These are phyloP conservation scores for Ampelomyces quisqualis DNA, from an alignment of 2,329 filamentous ascomycete genomes.

Conservation along the genomic window DNA sequence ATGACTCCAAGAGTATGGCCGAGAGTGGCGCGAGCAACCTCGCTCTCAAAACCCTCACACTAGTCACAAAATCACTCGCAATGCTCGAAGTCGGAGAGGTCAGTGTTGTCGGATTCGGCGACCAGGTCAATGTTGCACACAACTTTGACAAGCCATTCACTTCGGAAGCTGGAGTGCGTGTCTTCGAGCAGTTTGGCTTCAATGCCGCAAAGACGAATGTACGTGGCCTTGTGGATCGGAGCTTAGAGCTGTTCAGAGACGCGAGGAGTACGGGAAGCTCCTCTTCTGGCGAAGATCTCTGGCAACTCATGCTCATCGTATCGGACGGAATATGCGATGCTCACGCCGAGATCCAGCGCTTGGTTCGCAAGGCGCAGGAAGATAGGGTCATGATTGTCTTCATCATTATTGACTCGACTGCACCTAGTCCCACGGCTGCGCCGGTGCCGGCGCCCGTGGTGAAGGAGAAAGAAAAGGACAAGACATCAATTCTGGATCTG, in stretches of 20 bases:
- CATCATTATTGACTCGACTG: conserved; percentile 78
- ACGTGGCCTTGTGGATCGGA: conserved; percentile 70
- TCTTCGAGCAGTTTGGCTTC: conserved; percentile 84
- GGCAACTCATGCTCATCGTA: conserved; percentile 92
- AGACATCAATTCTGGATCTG: conserved; percentile 78
- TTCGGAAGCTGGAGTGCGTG: conserved; percentile 75
- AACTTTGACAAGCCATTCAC: conserved; percentile 81
- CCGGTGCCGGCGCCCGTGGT: conserved; percentile 22
- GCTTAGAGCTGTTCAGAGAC: conserved; percentile 76
- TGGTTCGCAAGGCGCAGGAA: conserved; percentile 85
- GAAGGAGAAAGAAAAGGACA: conserved; percentile 54
- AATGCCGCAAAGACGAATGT: conserved; percentile 85
- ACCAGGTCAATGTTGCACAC: conserved; percentile 80
- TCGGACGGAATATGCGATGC: conserved; percentile 92
- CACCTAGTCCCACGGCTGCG: conserved; percentile 14
- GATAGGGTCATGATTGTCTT: conserved; percentile 98
- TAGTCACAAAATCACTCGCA: conserved; percentile 80
- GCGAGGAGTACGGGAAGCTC: conserved; percentile 63
- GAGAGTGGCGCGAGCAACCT: conserved; percentile 74
- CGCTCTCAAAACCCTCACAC: conserved; percentile 90
- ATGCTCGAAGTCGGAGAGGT: conserved; percentile 96
- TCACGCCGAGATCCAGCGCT: conserved; percentile 76
- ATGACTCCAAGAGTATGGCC: conserved; percentile 93
- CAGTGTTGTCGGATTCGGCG: conserved; percentile 87
- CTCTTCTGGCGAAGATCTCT: conserved; percentile 66